phyloP scores from a whole-genome alignment of 1,284 basidiomycete species.

The Leccinum griseonigrum region DNA sequence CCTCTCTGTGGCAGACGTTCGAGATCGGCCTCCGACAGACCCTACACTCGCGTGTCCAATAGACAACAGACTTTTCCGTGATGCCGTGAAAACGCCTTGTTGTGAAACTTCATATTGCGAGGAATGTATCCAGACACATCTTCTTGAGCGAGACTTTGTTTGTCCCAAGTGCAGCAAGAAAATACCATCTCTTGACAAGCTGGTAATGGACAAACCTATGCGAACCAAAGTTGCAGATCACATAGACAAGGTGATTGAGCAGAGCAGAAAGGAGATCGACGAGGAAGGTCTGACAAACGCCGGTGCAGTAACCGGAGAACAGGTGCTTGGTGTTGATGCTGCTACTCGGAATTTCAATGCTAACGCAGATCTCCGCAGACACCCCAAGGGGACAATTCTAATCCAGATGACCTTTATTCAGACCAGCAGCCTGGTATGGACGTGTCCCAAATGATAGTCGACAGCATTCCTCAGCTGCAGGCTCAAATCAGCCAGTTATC shows the following conservation, averaged over 20 bases:
- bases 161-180: conserved; percentile 88
- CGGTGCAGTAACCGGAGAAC: conserved; percentile 14
- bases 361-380: conserved; percentile 18
- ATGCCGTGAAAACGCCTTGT: conserved; percentile 90
- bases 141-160: conserved; percentile 89
- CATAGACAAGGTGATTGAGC: conserved; percentile 81
- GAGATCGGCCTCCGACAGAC: conserved; percentile 80
- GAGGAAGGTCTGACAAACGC: conserved; percentile 39
- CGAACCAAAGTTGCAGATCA: conserved; percentile 77
- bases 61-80: conserved; percentile 86
- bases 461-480: conserved; percentile 74
- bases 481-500: conserved; percentile 75
- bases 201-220: conserved; percentile 74
- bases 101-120: conserved; percentile 91
- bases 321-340: conserved; percentile 17
- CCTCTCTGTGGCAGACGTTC: conserved; percentile 81
- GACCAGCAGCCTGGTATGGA: conserved; percentile 65
- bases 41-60: conserved; percentile 79
- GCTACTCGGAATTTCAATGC: neutral
- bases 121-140: conserved; percentile 89
- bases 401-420: conserved; percentile 60
- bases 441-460: conserved; percentile 67
- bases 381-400: conserved; percentile 29
- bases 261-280: conserved; percentile 71
- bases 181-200: conserved; percentile 82